Percentiles rank a stretch among this genome's conserved stretches.
phyloP scores from a whole-genome alignment of 2,329 filamentous ascomycete genomes.

The Pestalotiopsis sp. region DNA sequence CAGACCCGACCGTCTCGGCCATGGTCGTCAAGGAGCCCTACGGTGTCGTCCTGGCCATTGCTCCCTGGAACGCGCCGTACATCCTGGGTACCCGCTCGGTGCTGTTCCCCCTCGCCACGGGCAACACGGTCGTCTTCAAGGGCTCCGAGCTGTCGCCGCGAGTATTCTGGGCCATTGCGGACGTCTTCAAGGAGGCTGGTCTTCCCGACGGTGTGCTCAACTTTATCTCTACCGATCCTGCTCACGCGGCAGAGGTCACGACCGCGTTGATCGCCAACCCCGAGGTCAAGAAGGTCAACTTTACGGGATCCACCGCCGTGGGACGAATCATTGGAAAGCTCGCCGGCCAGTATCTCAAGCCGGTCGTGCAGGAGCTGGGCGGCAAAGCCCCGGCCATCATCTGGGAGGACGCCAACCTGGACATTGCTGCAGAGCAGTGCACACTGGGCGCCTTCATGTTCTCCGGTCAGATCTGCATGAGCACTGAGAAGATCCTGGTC shows the following conservation, averaged over 20 bases:
- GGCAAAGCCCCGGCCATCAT: slow-evolving; percentile 71
- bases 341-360: slow-evolving; percentile 69
- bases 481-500: slow-evolving; percentile 69
- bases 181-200: slow-evolving; percentile 64
- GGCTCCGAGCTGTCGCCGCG: slow-evolving; percentile 63
- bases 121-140: slow-evolving; percentile 68
- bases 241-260: slow-evolving; percentile 62
- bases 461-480: slow-evolving; percentile 71
- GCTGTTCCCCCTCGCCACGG: slow-evolving; percentile 63
- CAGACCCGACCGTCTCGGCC: slow-evolving; percentile 52
- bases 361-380: slow-evolving; percentile 69
- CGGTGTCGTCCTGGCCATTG: slow-evolving; percentile 68
- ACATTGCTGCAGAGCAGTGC: slow-evolving; percentile 62
- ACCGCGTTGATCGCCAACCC: slow-evolving; percentile 64
- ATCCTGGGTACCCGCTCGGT: slow-evolving; percentile 48
- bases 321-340: slow-evolving; percentile 65
- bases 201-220: slow-evolving; percentile 68
- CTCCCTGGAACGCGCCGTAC: slow-evolving; percentile 61
- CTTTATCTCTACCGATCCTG: slow-evolving; percentile 60
- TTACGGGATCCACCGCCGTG: slow-evolving; percentile 68
- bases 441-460: slow-evolving; percentile 64
- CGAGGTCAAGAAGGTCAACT: slow-evolving; percentile 68
- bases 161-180: slow-evolving; percentile 58
- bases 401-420: slow-evolving; percentile 67
- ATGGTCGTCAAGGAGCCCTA: slow-evolving; percentile 69